These are phyloP conservation scores for Lotmaria passim DNA, from an alignment of 208 protist genomes.

Conservation along the genomic window DNA sequence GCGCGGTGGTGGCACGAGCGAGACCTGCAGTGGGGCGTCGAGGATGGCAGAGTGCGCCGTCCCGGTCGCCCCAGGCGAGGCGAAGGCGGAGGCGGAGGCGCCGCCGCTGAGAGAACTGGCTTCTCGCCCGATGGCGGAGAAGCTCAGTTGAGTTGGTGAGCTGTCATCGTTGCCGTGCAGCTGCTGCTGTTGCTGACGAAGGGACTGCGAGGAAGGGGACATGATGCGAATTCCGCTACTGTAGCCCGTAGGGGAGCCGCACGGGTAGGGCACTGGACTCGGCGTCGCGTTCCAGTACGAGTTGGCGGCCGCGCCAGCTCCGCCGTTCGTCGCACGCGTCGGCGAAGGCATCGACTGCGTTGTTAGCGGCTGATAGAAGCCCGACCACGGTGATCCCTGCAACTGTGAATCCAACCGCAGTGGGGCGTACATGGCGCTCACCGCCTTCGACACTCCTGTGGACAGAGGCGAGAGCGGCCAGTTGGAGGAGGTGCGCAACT, in stretches of 20 bases:
- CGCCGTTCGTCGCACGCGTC: conserved; percentile 6
- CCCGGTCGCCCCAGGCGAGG: conserved; percentile 3
- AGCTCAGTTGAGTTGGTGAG: conserved; percentile 29
- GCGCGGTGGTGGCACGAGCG: conserved; percentile 29
- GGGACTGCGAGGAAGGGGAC: conserved; percentile 20
- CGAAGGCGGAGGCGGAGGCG: background rate
- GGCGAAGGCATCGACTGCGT: conserved; percentile 9
- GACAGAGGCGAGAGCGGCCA: conserved; percentile 16
- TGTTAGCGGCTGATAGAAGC: background rate
- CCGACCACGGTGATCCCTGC: conserved; percentile 26
- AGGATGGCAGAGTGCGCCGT: conserved; percentile 33
- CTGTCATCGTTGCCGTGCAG: conserved; percentile 15
- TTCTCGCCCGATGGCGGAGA: conserved; percentile 22
- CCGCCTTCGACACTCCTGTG: background rate
- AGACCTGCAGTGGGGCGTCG: conserved; percentile 36
- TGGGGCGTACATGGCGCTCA: conserved; percentile 17
- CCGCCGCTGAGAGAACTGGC: conserved; percentile 18
- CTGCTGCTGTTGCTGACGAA: conserved; percentile 13
- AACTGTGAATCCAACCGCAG: conserved; percentile 32
- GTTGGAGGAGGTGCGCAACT: conserved; percentile 13
- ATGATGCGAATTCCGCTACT: conserved; percentile 16
- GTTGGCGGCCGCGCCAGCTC: background rate
- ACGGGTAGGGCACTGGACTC: conserved; percentile 14
- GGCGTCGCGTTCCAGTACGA: conserved; percentile 35
- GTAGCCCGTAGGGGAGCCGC: conserved; percentile 24